Base-by-base conservation (phyloP, 768 basidiomycete species). In the Vararia minispora region DNA sequence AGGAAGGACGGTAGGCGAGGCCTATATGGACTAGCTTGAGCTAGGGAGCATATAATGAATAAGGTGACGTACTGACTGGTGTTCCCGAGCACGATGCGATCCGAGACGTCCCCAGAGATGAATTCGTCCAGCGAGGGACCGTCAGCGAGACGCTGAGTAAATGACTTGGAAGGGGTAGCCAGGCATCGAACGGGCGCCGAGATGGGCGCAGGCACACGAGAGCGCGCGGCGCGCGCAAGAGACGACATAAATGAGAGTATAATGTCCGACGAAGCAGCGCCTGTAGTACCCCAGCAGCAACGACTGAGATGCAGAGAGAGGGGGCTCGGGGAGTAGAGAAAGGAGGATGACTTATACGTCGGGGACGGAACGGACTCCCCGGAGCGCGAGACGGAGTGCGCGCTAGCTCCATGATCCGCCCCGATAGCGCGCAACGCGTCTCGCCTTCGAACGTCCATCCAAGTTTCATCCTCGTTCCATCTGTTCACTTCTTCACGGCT, bases 121-220 rank as follows among this genome's bases (percentile, higher is more conserved):
- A 92, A 92, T 48, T 92, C 86, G 48, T 87, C 78, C 12, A 92
- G 59, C 18, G 74, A 66, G 28, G 87, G 87, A 0, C 89, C 89
- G 17, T 63, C 61, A 18, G 67, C 72, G 5, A 90, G 60, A 14
- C 56, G 58, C 43, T 74, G 63, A 23, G 56, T 57, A 50, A 87
- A 81, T 18, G 64, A 24, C 44, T 66, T 67, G 14, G 61, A 45
- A 12, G 59, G 45, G 34, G 74, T 73, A 8, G 71, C 76, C 35
- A 72, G 57, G 46, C 48, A 61, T 14, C 71, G 70, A 20, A 53
- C 48, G 25, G 60, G 62, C 8, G 36, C 47, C 17, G 46, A 36
- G 17, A 25, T 22, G 14, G 45, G 40, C 7, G 37, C 28, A 29
- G 39, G 14, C 21, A 39, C 35, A 35, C 34, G 23, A 34, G 24